These are phyloP conservation scores for Rhizopogon vinicolor DNA, from an alignment of 768 basidiomycete genomes.

Conservation along the genomic window DNA sequence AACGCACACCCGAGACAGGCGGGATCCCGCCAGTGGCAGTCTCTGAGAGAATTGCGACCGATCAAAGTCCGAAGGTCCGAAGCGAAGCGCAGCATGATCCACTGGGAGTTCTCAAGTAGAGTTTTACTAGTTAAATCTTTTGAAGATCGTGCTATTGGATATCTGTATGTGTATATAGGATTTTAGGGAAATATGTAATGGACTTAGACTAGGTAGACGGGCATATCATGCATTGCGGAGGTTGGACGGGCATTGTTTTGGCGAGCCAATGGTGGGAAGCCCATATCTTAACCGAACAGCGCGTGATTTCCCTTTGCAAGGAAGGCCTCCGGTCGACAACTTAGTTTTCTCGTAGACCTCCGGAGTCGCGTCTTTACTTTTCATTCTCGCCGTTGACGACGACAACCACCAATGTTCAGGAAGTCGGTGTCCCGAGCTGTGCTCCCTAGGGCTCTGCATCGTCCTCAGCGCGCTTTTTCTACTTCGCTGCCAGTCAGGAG, in stretches of 20 bases:
- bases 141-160: neutral
- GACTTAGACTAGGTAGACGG: neutral
- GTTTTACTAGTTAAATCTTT: neutral
- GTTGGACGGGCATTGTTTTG: conserved; percentile 4
- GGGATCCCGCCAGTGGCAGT: conserved; percentile 2
- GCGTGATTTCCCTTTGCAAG: neutral
- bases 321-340: conserved; percentile 8
- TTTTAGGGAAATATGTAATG: neutral
- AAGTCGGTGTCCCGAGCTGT: conserved; percentile 44
- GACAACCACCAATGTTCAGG: conserved; percentile 51
- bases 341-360: conserved; percentile 8
- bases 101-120: conserved; percentile 23
- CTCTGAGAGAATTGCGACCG: neutral
- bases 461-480: conserved; percentile 58
- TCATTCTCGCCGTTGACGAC: conserved; percentile 7
- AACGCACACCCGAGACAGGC: conserved; percentile 13
- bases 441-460: conserved; percentile 38
- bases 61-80: conserved; percentile 7
- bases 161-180: neutral
- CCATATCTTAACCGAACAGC: conserved; percentile 3
- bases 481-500: conserved; percentile 54
- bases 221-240: neutral
- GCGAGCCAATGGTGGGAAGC: conserved; percentile 1
- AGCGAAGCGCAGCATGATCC: conserved; percentile 23
- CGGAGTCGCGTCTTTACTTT: conserved; percentile 5